Evolutionary conservation across 1,139 yeast genomes (phyloP).

Genomic region (Taphrina confusa): DNA sequence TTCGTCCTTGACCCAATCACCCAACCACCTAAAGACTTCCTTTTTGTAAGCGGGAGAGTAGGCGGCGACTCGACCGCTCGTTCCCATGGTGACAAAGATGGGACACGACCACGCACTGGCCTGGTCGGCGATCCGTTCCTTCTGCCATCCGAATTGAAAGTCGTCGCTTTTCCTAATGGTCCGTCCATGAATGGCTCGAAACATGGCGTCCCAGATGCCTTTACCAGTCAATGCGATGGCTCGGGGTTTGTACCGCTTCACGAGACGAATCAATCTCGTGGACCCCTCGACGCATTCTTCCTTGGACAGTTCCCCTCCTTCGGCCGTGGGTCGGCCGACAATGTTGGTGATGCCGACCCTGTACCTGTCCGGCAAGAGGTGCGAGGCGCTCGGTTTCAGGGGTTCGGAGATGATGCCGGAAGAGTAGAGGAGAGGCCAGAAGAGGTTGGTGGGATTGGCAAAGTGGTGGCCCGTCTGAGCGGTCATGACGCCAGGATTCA

Average conservation of each 20-base stretch:
- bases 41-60: slow-evolving; percentile 54
- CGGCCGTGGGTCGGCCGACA: slow-evolving; percentile 64
- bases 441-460: slow-evolving; percentile 69
- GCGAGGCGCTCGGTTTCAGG: slow-evolving; percentile 29
- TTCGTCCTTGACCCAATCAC: slow-evolving; percentile 34
- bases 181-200: slow-evolving; percentile 47
- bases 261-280: slow-evolving; percentile 55
- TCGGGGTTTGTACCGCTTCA: slow-evolving; percentile 49
- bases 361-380: slow-evolving; percentile 48
- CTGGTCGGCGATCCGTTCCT: slow-evolving; percentile 38
- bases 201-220: slow-evolving; percentile 72
- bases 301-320: slow-evolving; percentile 57
- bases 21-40: slow-evolving; percentile 54
- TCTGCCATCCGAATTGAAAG: slow-evolving; percentile 60
- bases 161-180: slow-evolving; percentile 37
- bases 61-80: slow-evolving; percentile 72
- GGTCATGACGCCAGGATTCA: slow-evolving; percentile 71
- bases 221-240: slow-evolving; percentile 67
- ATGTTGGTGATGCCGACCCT: slow-evolving; percentile 72
- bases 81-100: slow-evolving; percentile 69
- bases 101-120: slow-evolving; percentile 35
- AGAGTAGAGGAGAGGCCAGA: slow-evolving; percentile 67
- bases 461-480: slow-evolving; percentile 67
- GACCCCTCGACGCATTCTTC: slow-evolving; percentile 61
- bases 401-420: slow-evolving; percentile 50